Evolutionary conservation across 352 stramenopile genomes (phyloP), one percentile per base, ranked within the genome.

Genomic region (Phytophthora pluvialis): DNA sequence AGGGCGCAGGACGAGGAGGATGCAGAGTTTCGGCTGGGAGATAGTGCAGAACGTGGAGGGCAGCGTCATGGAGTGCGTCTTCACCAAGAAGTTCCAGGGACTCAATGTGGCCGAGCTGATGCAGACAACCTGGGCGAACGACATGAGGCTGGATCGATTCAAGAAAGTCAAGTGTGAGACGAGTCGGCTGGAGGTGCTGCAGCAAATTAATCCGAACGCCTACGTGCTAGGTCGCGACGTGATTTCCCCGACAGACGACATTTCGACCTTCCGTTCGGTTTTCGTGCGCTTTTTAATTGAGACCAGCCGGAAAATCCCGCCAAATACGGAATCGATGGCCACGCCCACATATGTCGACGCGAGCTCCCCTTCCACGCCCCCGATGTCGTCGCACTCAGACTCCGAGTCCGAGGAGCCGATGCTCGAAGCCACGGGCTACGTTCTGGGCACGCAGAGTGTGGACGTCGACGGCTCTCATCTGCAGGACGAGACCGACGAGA

Each of bases 91-190:
- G 16, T 85, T 85, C 33, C 53, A 12, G 1, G 65, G 66, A 0
- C 43, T 78, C 1, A 75, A 77, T 40, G 68, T 76, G 3, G 55
- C 60, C 2, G 54, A 67, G 3, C 50, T 80, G 18, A 75, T 78
- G 70, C 62, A 74, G 53, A 79, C 72, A 29, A 81, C 72, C 1
- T 85, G 77, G 77, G 59, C 56, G 1, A 75, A 78, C 11, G 67
- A 85, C 45, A 70, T 81, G 55, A 32, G 66, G 10, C 58, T 85
- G 35, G 69, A 80, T 15, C 63, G 57, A 2, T 80, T 85, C 43
- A 64, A 73, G 33, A 77, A 75, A 50, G 70, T 85, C 70, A 81
- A 82, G 36, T 76, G 63, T 61, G 73, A 85, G 64, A 80, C 72
- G 39, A 65, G 50, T 9, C 64, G 77, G 0, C 45, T 82, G 10